Conservation (phyloP, 148 eudicot species). For the Diospyros lotus region DNA sequence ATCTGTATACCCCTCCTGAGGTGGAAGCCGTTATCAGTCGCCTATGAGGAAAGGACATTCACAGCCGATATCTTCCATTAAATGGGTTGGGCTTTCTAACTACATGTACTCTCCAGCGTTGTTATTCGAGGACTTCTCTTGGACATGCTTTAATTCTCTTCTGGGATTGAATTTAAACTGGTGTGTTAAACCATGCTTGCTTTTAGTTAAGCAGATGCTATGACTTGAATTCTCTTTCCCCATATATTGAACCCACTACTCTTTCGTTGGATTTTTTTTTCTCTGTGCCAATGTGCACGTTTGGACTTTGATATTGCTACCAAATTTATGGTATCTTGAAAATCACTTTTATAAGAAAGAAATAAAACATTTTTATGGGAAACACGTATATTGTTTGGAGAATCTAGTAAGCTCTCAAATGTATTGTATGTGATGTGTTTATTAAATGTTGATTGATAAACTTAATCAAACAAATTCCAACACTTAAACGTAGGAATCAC, state of each 20-base stretch:
- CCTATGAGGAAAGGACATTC: conserved; percentile 37
- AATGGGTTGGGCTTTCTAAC: neutral
- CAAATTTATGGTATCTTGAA: too few species aligned
- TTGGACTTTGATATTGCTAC: too few species aligned
- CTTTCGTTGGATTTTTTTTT: neutral
- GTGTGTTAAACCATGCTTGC: neutral
- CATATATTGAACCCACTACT: neutral
- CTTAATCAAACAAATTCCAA: too few species aligned
- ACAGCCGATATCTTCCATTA: neutral
- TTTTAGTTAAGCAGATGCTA: neutral
- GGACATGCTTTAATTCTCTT: neutral
- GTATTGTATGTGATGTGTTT: too few species aligned
- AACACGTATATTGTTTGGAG: too few species aligned
- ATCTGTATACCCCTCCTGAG: conserved; percentile 84
- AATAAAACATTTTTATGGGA: too few species aligned
- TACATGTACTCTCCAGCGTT: neutral
- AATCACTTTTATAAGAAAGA: too few species aligned
- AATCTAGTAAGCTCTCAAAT: too few species aligned
- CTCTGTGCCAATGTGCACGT: neutral
- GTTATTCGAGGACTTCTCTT: conserved; percentile 10
- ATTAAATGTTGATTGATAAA: too few species aligned
- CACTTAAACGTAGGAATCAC: too few species aligned
- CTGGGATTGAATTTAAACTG: neutral
- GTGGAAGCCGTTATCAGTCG: conserved; percentile 88
- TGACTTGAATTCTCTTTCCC: neutral